Conservation (phyloP, 1,284 basidiomycete genomes). For the Tilletia horrida region DNA sequence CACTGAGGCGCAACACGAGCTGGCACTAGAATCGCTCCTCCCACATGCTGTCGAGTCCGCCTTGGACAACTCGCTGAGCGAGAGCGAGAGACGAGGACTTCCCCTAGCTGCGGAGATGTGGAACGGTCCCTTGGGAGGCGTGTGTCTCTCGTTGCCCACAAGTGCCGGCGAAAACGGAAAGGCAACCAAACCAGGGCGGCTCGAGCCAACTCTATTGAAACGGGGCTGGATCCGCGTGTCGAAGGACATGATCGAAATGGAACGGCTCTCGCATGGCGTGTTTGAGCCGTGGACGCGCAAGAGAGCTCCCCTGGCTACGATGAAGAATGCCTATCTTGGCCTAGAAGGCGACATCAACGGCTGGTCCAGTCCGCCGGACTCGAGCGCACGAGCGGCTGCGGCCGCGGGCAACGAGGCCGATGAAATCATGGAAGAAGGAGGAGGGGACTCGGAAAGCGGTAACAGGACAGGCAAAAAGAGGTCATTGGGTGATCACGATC, state of each 20-base stretch:
- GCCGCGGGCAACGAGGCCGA: not conserved
- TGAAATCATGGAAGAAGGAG: not conserved
- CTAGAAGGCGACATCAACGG: too few relatives aligned
- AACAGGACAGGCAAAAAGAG: not conserved
- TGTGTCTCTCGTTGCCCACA: conserved; percentile 21
- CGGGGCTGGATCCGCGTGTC: conserved; percentile 25
- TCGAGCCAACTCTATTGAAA: conserved; percentile 13
- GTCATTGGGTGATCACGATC: not conserved
- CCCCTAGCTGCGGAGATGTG: conserved; percentile 21
- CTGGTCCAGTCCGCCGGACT: too few relatives aligned
- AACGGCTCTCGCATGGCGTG: conserved; percentile 22
- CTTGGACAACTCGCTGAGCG: not conserved
- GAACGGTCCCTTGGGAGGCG: conserved; percentile 22
- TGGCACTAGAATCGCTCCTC: not conserved
- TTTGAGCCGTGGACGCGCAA: conserved; percentile 25
- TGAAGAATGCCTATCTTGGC: not conserved
- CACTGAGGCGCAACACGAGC: conserved; percentile 5
- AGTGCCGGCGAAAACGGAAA: not conserved
- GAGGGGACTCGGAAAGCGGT: not conserved
- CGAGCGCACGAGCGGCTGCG: too few relatives aligned
- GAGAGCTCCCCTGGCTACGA: conserved; percentile 17
- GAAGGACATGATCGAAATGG: conserved; percentile 20
- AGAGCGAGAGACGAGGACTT: not conserved
- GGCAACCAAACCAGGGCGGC: not conserved
- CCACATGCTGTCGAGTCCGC: not conserved